Evolutionary conservation across 1,284 basidiomycete genomes (phyloP).

Genomic region (Marasmius oreades): DNA sequence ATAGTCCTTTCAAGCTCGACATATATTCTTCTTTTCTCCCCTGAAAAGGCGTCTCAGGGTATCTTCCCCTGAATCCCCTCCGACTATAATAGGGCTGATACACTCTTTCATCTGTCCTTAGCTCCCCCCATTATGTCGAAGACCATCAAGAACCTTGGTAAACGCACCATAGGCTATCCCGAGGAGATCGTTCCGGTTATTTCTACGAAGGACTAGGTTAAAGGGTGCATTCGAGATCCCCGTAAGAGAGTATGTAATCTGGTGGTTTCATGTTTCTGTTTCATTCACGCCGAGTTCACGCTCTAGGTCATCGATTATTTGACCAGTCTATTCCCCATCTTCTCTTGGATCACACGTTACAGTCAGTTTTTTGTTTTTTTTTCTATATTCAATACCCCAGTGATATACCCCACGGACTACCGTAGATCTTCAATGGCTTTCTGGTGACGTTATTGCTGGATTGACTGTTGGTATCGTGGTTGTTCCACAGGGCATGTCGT

Average conservation of each 20-base stretch:
- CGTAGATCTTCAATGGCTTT: conserved; percentile 67
- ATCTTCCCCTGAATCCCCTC: too few relatives aligned
- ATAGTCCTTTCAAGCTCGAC: too few relatives aligned
- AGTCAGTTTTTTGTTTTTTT: conserved; percentile 46
- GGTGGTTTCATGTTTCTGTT: conserved; percentile 4
- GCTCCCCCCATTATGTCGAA: conserved; percentile 32
- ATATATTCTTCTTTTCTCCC: too few relatives aligned
- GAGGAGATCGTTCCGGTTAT: conserved; percentile 57
- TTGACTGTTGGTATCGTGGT: conserved; percentile 90
- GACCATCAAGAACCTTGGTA: conserved; percentile 48
- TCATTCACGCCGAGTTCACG: conserved; percentile 7
- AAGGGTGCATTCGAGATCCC: conserved; percentile 38
- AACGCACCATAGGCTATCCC: conserved; percentile 57
- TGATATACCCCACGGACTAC: conserved; percentile 9
- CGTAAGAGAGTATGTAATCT: conserved; percentile 39
- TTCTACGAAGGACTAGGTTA: conserved; percentile 51
- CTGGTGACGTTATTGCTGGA: conserved; percentile 84
- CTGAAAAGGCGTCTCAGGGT: too few relatives aligned
- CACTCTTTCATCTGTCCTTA: too few relatives aligned
- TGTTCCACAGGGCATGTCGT: conserved; percentile 87
- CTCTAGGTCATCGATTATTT: conserved; percentile 60
- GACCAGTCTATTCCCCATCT: conserved; percentile 75
- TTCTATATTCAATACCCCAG: too few relatives aligned
- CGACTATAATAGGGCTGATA: too few relatives aligned
- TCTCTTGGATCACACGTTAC: conserved; percentile 82